These are phyloP conservation scores for Pseudopyrenochaeta lycopersici DNA, from an alignment of 2,329 filamentous ascomycete species.

Conservation along the genomic window DNA sequence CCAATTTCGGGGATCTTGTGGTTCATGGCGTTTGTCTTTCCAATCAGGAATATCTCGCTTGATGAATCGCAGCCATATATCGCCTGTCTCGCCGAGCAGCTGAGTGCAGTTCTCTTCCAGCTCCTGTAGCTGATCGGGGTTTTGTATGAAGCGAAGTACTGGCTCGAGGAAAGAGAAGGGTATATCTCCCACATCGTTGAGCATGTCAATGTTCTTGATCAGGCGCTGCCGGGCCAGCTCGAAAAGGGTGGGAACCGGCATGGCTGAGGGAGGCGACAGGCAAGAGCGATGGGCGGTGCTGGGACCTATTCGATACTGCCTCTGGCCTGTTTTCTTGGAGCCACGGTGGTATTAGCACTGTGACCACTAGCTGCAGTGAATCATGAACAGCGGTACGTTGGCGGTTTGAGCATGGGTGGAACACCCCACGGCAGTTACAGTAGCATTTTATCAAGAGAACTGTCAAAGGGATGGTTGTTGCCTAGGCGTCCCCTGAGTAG, in stretches of 20 bases:
- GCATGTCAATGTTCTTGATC: constrained; percentile 52
- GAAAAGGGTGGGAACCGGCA: constrained; percentile 50
- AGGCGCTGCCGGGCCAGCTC: constrained; percentile 52
- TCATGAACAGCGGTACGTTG: constrained; percentile 7
- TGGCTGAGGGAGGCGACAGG: constrained; percentile 14
- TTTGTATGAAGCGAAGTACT: constrained; percentile 76
- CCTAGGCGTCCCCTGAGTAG: neutral
- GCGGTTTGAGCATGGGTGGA: constrained; percentile 9
- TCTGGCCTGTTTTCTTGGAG: neutral
- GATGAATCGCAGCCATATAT: constrained; percentile 84
- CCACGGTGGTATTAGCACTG: constrained; percentile 1
- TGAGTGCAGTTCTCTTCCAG: constrained; percentile 82
- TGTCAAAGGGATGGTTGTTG: neutral
- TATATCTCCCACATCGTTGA: constrained; percentile 76
- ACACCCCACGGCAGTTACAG: constrained; percentile 10
- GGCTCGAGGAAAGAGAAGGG: constrained; percentile 72
- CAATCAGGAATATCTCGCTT: constrained; percentile 76
- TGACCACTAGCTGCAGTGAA: constrained; percentile 7
- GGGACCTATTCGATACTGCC: neutral
- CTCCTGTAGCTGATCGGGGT: constrained; percentile 73
- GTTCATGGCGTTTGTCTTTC: constrained; percentile 69
- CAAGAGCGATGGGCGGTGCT: neutral
- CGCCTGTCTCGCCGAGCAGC: constrained; percentile 72
- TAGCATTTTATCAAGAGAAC: constrained; percentile 5
- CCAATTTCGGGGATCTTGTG: constrained; percentile 74